A percentile compares a stretch with the other conserved stretches of the same genome.
phyloP scores from a whole-genome alignment of 805 yeast genomes.

The Komagataella populi region DNA sequence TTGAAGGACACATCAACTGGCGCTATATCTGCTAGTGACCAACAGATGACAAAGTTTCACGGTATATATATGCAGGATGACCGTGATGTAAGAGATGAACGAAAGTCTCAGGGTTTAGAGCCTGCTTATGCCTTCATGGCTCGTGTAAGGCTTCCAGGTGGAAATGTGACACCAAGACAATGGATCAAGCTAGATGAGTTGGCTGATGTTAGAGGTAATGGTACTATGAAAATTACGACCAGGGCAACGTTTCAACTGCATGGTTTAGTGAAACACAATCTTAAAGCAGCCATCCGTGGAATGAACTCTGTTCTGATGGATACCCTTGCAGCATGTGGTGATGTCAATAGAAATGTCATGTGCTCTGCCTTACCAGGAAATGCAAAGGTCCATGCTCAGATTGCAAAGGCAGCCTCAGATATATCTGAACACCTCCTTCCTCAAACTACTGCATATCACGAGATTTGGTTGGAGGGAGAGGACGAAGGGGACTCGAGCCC shows the following conservation, averaged over 20 bases:
- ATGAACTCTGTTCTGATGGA: slow-evolving; percentile 87
- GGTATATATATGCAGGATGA: slow-evolving; percentile 99
- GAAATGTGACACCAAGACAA: slow-evolving; percentile 75
- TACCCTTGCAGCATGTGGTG: slow-evolving; percentile 97
- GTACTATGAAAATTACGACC: slow-evolving; percentile 87
- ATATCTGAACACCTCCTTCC: slow-evolving; percentile 82
- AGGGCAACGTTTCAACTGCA: slow-evolving; percentile 96
- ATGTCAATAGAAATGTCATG: slow-evolving; percentile 94
- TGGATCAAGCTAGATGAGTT: slow-evolving; percentile 80
- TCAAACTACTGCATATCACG: slow-evolving; percentile 89
- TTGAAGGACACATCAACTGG: slow-evolving; percentile 75
- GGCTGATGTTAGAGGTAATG: slow-evolving; percentile 76
- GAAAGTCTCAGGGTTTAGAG: slow-evolving; percentile 85
- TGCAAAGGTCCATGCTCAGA: slow-evolving; percentile 68
- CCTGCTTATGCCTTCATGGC: slow-evolving; percentile 97
- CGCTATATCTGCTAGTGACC: slow-evolving; percentile 80
- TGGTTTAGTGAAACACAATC: slow-evolving; percentile 81
- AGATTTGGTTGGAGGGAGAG: slow-evolving; percentile 86
- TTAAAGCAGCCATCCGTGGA: slow-evolving; percentile 85
- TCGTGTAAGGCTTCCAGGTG: slow-evolving; percentile 91
- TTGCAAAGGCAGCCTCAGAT: slow-evolving; percentile 43
- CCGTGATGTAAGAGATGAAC: slow-evolving; percentile 86
- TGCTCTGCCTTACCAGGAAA: slow-evolving; percentile 80
- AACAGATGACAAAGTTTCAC: slow-evolving; percentile 92
- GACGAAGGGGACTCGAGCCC: slow-evolving; percentile 55